Percentiles rank a stretch among this genome's conserved stretches.
phyloP scores from a whole-genome alignment of 2,329 filamentous ascomycete genomes.

The Colletotrichum noveboracense region DNA sequence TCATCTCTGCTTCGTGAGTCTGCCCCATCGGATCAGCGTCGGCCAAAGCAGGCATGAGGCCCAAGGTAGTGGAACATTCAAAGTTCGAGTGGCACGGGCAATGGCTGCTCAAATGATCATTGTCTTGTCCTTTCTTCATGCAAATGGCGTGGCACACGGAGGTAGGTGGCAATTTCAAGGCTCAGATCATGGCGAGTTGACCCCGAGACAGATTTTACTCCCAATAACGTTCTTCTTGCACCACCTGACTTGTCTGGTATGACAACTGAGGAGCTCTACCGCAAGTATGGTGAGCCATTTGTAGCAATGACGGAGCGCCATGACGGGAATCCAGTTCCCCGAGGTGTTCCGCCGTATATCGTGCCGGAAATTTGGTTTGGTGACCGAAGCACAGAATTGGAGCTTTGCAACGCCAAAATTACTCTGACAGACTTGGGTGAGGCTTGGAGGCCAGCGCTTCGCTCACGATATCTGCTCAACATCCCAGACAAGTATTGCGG shows the following conservation, averaged over 20 bases:
- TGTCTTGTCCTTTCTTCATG: rapidly evolving
- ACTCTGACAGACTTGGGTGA: not conserved
- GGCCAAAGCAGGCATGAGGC: not conserved
- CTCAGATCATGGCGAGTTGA: not conserved
- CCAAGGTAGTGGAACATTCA: rapidly evolving
- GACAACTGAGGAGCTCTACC: not conserved
- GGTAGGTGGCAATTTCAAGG: not conserved
- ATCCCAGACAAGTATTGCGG: not conserved
- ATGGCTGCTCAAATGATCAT: not conserved
- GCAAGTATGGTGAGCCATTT: not conserved
- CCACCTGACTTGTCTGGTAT: rapidly evolving
- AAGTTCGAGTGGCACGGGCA: not conserved
- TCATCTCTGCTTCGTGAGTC: not conserved
- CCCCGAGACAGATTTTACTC: not conserved
- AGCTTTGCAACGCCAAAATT: rapidly evolving
- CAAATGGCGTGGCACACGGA: not conserved
- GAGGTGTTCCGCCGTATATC: rapidly evolving
- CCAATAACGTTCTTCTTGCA: not conserved
- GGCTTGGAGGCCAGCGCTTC: not conserved
- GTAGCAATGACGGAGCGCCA: rapidly evolving
- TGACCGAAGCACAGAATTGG: not conserved
- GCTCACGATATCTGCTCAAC: not conserved
- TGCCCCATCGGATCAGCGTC: not conserved
- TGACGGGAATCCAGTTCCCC: not conserved
- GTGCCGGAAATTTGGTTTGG: not conserved